A percentile compares a stretch with the other conserved stretches of the same genome.
These are phyloP conservation scores for Coemansia sp. DNA, from an alignment of 192 early-diverging fungal genomes.

Conservation along the genomic window DNA sequence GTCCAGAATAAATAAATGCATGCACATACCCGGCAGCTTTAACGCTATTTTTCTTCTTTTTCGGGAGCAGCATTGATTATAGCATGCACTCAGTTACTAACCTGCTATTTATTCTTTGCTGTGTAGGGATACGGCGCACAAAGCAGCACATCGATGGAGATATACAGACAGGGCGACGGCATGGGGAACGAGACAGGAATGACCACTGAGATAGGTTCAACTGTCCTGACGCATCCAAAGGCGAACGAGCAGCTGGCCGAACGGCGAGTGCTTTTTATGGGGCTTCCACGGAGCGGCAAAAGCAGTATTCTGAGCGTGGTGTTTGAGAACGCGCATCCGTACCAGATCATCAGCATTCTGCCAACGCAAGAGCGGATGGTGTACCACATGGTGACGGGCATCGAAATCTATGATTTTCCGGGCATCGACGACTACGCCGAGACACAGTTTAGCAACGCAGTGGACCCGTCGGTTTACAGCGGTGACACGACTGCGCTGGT, in stretches of 20 bases:
- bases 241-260: constrained; percentile 24
- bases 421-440: constrained; percentile 85
- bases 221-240: constrained; percentile 12
- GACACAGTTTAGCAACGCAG: constrained; percentile 43
- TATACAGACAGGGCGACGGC: constrained; percentile 18
- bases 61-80: too few relatives aligned
- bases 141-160: constrained; percentile 9
- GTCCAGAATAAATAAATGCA: background rate
- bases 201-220: constrained; percentile 23
- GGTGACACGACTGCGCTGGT: constrained; percentile 75
- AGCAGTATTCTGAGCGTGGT: constrained; percentile 47
- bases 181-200: constrained; percentile 18
- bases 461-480: constrained; percentile 65
- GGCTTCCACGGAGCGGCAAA: constrained; percentile 51
- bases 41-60: too few relatives aligned
- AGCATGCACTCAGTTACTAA: too few relatives aligned
- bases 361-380: constrained; percentile 32
- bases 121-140: background rate
- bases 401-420: constrained; percentile 85
- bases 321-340: constrained; percentile 30
- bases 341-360: constrained; percentile 38
- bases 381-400: constrained; percentile 40
- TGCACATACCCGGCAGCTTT: background rate
- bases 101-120: background rate
- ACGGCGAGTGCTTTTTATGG: constrained; percentile 51